These are phyloP conservation scores for Rhododendron kiyosumense DNA, from an alignment of 148 eudicot species.

Conservation along the genomic window DNA sequence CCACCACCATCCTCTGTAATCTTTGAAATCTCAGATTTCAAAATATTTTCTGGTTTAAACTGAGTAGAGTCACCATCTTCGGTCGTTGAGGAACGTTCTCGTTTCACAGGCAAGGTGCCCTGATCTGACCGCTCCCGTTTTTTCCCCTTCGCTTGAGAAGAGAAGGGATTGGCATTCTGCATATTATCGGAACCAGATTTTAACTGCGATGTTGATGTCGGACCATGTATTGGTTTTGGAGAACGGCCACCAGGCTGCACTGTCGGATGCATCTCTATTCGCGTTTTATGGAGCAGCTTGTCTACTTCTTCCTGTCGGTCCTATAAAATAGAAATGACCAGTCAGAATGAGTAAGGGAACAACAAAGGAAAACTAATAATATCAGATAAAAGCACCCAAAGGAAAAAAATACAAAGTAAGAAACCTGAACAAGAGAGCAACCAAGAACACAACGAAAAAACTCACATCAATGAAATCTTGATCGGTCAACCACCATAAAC, in stretches of 20 bases:
- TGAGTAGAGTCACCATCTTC: slow-evolving; percentile 54
- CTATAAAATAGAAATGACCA: slow-evolving; percentile 24
- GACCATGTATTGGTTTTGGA: slow-evolving; percentile 64
- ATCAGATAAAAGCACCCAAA: background rate
- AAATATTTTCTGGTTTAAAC: slow-evolving; percentile 37
- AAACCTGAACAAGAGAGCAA: background rate
- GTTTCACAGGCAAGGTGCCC: slow-evolving; percentile 49
- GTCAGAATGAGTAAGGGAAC: background rate
- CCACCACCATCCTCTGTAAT: slow-evolving; percentile 80
- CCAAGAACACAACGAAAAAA: background rate
- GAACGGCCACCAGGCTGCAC: slow-evolving; percentile 70
- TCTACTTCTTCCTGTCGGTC: slow-evolving; percentile 89
- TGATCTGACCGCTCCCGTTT: slow-evolving; percentile 77
- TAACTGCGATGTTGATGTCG: slow-evolving; percentile 50
- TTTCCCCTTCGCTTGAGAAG: slow-evolving; percentile 70
- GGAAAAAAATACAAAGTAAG: background rate
- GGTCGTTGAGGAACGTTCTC: slow-evolving; percentile 47
- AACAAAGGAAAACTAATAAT: background rate
- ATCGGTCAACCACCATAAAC: slow-evolving; percentile 86
- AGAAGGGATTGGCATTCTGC: slow-evolving; percentile 41
- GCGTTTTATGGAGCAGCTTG: slow-evolving; percentile 54
- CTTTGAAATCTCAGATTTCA: slow-evolving; percentile 67
- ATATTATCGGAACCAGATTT: slow-evolving; percentile 70
- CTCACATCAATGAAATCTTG: slow-evolving; percentile 72
- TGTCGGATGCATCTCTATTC: slow-evolving; percentile 69